Evolutionary conservation across 2,329 filamentous ascomycete species (phyloP).

Genomic region (Talaromyces atroroseus): DNA sequence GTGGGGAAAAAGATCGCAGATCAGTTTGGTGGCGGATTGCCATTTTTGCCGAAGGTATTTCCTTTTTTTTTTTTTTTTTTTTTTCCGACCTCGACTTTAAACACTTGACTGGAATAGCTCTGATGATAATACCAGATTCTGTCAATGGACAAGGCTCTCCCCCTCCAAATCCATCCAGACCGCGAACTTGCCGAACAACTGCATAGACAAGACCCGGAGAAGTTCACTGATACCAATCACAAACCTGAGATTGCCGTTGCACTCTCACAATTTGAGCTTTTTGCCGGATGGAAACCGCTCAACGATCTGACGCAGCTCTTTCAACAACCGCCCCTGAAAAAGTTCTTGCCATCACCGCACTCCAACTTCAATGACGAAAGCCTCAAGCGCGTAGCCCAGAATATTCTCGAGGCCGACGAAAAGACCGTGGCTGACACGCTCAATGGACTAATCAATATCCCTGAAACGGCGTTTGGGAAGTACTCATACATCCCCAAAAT

Average conservation of each 20-base stretch:
- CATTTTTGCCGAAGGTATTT: constrained; percentile 63
- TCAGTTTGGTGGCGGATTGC: constrained; percentile 61
- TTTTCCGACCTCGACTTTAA: no score
- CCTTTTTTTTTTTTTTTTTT: no score
- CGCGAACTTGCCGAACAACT: constrained; percentile 60
- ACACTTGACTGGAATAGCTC: no score
- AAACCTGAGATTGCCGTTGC: constrained; percentile 76
- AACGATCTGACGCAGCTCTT: constrained; percentile 56
- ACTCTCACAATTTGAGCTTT: constrained; percentile 66
- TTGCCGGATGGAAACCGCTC: constrained; percentile 68
- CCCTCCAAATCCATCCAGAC: constrained; percentile 69
- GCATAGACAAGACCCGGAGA: constrained; percentile 58
- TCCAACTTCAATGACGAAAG: constrained; percentile 52
- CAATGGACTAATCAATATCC: constrained; percentile 46
- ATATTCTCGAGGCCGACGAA: constrained; percentile 50
- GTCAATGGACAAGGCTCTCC: constrained; percentile 69
- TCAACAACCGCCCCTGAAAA: constrained; percentile 47
- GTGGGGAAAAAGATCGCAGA: constrained; percentile 58
- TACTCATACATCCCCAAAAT: constrained; percentile 59
- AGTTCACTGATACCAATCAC: constrained; percentile 68
- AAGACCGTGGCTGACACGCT: constrained; percentile 50
- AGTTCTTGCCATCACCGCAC: constrained; percentile 47
- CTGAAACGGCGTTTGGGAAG: constrained; percentile 46
- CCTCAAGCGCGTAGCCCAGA: constrained; percentile 52
- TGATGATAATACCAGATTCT: constrained; percentile 47